Evolutionary conservation across 495 filamentous ascomycete genomes (phyloP).

Genomic region (Hyaloscypha hepaticicola): DNA sequence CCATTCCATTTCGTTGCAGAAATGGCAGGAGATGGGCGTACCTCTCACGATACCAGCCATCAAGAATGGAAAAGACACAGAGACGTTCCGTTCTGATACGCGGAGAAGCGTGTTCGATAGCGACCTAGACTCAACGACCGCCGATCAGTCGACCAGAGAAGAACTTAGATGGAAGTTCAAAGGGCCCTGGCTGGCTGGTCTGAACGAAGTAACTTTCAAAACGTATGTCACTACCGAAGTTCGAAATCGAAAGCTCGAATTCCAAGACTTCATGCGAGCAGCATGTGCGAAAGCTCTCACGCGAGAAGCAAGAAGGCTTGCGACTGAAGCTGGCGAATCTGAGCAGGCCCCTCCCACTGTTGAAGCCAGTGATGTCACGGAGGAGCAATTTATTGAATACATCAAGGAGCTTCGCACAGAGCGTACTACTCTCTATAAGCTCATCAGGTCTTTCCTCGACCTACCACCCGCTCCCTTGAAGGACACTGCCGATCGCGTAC

Average conservation of each 20-base stretch:
- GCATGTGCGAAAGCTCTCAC: constrained; percentile 45
- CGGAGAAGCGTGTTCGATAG: constrained; percentile 57
- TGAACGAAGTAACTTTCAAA: constrained; percentile 70
- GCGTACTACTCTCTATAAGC: constrained; percentile 29
- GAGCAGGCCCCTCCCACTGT: constrained; percentile 29
- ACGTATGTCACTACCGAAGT: constrained; percentile 62
- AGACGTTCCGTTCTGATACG: neutral
- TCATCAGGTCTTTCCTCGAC: constrained; percentile 31
- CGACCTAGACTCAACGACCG: constrained; percentile 47
- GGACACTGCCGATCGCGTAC: constrained; percentile 20
- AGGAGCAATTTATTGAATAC: constrained; percentile 59
- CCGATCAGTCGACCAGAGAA: constrained; percentile 32
- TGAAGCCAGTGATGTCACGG: constrained; percentile 46
- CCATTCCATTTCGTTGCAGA: constrained; percentile 75
- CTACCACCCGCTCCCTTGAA: constrained; percentile 21
- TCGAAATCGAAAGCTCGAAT: constrained; percentile 56
- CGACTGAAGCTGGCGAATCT: constrained; percentile 38
- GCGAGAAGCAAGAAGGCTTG: constrained; percentile 40
- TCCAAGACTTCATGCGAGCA: constrained; percentile 58
- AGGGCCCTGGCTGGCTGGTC: constrained; percentile 81
- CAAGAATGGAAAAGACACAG: neutral
- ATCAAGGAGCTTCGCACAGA: constrained; percentile 59
- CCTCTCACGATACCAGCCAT: constrained; percentile 51
- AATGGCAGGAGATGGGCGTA: constrained; percentile 80
- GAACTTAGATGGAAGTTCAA: constrained; percentile 64